Percentiles rank a stretch among this genome's conserved stretches.
These are phyloP conservation scores for Termitomyces sp. DNA, from an alignment of 768 basidiomycete species.

Conservation along the genomic window DNA sequence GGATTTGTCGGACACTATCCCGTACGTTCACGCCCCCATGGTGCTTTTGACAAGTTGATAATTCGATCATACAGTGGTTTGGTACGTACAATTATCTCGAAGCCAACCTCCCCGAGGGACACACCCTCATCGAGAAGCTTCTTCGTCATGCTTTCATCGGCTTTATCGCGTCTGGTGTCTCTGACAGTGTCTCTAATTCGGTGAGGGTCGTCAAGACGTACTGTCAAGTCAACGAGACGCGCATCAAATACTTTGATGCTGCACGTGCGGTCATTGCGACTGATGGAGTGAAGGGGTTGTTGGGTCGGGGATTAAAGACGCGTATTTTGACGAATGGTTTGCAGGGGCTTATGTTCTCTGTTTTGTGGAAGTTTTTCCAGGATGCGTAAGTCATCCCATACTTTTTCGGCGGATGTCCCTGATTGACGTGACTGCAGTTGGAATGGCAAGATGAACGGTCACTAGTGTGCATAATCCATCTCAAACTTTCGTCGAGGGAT, in stretches of 20 bases:
- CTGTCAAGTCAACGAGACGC: slow-evolving; percentile 81
- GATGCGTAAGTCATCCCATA: slow-evolving; percentile 62
- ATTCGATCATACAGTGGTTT: slow-evolving; percentile 56
- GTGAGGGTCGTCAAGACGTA: slow-evolving; percentile 94
- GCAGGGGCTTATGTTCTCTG: slow-evolving; percentile 87
- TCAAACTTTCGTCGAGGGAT: too few species aligned
- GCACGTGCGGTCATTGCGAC: slow-evolving; percentile 69
- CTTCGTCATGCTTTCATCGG: slow-evolving; percentile 86
- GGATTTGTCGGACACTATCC: slow-evolving; percentile 94
- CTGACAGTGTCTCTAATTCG: slow-evolving; percentile 85
- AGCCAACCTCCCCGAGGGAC: slow-evolving; percentile 52
- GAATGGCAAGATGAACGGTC: background rate
- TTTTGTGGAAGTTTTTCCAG: slow-evolving; percentile 88
- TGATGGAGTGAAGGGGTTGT: slow-evolving; percentile 75
- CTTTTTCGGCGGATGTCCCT: background rate
- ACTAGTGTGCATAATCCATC: background rate
- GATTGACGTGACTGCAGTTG: background rate
- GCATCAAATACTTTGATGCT: slow-evolving; percentile 75
- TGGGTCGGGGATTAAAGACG: slow-evolving; percentile 88
- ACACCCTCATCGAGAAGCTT: slow-evolving; percentile 54
- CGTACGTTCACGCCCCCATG: slow-evolving; percentile 32
- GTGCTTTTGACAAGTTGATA: too few species aligned
- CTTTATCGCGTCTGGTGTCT: slow-evolving; percentile 80
- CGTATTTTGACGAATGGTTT: slow-evolving; percentile 86
- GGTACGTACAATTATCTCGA: slow-evolving; percentile 81